phyloP scores from a whole-genome alignment of 2,329 filamentous ascomycete genomes.

The Xylaria sp. region DNA sequence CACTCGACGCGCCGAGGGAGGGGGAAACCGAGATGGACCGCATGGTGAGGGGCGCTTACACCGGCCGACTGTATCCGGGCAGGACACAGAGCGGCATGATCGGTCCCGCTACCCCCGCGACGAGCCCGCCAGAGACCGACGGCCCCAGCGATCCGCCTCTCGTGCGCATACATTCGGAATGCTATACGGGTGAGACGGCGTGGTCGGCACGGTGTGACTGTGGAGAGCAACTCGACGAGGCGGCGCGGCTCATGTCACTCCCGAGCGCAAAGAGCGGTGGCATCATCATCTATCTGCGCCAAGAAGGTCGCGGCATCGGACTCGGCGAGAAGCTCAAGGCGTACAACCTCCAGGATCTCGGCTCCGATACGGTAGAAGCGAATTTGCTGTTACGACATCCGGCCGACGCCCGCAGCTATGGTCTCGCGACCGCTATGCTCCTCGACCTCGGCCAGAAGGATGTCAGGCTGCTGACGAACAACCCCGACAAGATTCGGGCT shows the following conservation, averaged over 20 bases:
- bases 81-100: conserved; percentile 74
- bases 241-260: conserved; percentile 87
- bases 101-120: too few species aligned
- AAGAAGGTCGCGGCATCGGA: conserved; percentile 95
- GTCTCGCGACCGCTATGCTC: conserved; percentile 94
- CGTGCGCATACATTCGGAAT: conserved; percentile 96
- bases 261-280: conserved; percentile 70
- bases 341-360: conserved; percentile 95
- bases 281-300: conserved; percentile 92
- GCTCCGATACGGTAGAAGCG: conserved; percentile 96
- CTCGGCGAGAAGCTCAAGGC: conserved; percentile 96
- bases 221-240: conserved; percentile 96
- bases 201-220: conserved; percentile 99
- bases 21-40: conserved; percentile 87
- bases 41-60: conserved; percentile 94
- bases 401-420: conserved; percentile 92
- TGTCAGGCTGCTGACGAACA: conserved; percentile 89
- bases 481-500: conserved; percentile 94
- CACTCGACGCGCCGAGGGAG: conserved; percentile 71
- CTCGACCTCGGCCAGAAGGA: conserved; percentile 81
- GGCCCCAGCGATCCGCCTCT: conserved; percentile 61
- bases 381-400: conserved; percentile 91
- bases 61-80: conserved; percentile 84
- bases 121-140: conserved; percentile 24
- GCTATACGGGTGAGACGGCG: conserved; percentile 97